Evolutionary conservation across 2,329 filamentous ascomycete species (phyloP).

Genomic region (Rugonectria rugulosa): DNA sequence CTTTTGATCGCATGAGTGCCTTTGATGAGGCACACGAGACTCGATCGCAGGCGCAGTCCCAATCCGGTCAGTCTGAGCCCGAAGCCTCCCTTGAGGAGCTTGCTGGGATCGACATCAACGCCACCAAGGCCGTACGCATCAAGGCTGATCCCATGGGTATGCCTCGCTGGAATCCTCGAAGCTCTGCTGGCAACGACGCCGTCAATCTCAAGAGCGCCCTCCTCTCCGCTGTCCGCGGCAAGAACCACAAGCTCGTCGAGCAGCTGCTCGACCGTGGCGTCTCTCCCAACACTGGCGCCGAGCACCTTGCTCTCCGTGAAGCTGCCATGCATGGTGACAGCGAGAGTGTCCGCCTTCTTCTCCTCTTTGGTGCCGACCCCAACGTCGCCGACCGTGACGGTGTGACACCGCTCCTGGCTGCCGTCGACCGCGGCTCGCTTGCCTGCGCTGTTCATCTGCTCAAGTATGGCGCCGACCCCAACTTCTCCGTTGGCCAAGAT

Average conservation of each 20-base stretch:
- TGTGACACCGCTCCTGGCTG: constrained; percentile 59
- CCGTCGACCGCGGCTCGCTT: constrained; percentile 60
- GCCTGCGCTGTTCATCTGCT: constrained; percentile 66
- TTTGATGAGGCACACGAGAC: constrained; percentile 42
- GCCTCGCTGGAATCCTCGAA: constrained; percentile 60
- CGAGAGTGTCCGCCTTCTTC: constrained; percentile 62
- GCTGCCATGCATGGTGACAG: constrained; percentile 59
- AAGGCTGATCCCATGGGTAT: constrained; percentile 59
- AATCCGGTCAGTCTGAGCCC: constrained; percentile 34
- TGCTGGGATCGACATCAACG: constrained; percentile 50
- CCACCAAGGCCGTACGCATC: constrained; percentile 53
- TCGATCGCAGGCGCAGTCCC: constrained; percentile 37
- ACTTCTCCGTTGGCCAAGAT: constrained; percentile 57
- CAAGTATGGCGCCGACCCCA: constrained; percentile 70
- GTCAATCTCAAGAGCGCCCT: constrained; percentile 57
- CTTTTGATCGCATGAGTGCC: constrained; percentile 40
- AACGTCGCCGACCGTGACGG: constrained; percentile 59
- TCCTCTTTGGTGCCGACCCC: constrained; percentile 65
- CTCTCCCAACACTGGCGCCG: constrained; percentile 55
- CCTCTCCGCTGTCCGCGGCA: constrained; percentile 61
- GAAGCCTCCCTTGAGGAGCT: constrained; percentile 44
- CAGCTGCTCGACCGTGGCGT: constrained; percentile 66
- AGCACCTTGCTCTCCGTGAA: constrained; percentile 59
- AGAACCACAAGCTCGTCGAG: constrained; percentile 64
- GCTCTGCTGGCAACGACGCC: constrained; percentile 51